Evolutionary conservation across 1,139 yeast species (phyloP), one percentile per base, ranked within the genome.

Genomic region (Suhomyces wounanorum): DNA sequence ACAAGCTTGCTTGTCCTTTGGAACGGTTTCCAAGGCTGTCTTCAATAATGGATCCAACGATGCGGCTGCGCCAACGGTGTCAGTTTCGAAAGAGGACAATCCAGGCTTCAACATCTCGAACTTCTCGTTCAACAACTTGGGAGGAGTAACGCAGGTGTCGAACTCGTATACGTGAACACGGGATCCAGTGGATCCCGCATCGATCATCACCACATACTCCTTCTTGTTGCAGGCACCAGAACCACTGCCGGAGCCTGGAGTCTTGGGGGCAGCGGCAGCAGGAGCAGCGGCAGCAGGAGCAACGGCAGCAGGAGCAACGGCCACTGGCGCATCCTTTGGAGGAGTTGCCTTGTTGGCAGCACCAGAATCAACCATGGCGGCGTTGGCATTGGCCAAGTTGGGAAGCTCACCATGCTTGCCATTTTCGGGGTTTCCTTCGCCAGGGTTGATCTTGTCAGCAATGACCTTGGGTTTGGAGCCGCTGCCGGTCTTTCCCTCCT

Each of bases 111-210:
- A 75, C 97, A 89, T 90, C 65, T 91, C 78, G 67, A 94, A 95
- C 50, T 79, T 82, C 72, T 94, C 99, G 45, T 79, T 75, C 52
- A 90, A 71, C 57, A 95, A 82, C 52, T 71, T 77, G 38, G 99
- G 99, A 51, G 96, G 94, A 44, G 87, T 77, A 49, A 79, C 75
- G 65, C 98, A 91, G 49, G 90, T 84, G 72, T 90, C 89, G 72
- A 94, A 94, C 64, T 88, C 85, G 71, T 94, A 94, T 36, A 94
- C 87, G 68, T 94, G 99, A 36, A 94, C 89, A 67, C 99, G 85
- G 25, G 97, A 91, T 31, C 99, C 99, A 8, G 96, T 87, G 2
- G 97, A 90, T 13, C 99, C 99, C 2, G 98, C 99, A 72, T 94
- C 99, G 48, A 94, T 77, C 96, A 94, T 90, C 28, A 94, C 82